Conservation (phyloP, 192 early-diverging fungal genomes). For the Kickxella alabastrina region DNA sequence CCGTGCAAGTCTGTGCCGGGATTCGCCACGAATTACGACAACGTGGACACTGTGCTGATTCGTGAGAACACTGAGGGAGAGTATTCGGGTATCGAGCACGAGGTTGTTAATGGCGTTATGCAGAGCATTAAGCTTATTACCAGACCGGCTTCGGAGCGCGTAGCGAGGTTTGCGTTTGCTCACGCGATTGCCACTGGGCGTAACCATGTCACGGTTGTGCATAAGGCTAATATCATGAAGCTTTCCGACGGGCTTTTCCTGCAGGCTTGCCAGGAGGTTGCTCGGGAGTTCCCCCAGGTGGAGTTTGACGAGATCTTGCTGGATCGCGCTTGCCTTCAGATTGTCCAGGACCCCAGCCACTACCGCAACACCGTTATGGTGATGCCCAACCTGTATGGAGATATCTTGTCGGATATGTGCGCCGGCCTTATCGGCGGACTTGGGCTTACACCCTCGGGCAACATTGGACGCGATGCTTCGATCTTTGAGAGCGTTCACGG, state of each 20-base stretch:
- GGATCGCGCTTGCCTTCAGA: constrained; percentile 92
- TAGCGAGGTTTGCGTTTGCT: constrained; percentile 91
- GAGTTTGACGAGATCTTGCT: constrained; percentile 88
- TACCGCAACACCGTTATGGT: constrained; percentile 96
- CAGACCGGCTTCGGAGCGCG: constrained; percentile 86
- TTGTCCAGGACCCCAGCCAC: constrained; percentile 89
- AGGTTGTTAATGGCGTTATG: constrained; percentile 92
- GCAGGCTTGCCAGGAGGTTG: constrained; percentile 85
- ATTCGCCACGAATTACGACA: constrained; percentile 92
- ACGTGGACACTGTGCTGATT: constrained; percentile 97
- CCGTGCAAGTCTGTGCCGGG: constrained; percentile 97
- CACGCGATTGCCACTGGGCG: constrained; percentile 87
- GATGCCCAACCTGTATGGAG: constrained; percentile 99
- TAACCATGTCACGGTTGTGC: constrained; percentile 91
- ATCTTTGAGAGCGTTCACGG: constrained; percentile 97
- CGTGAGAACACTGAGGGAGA: constrained; percentile 99
- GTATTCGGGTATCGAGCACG: constrained; percentile 99
- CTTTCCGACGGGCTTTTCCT: constrained; percentile 97
- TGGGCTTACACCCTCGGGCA: constrained; percentile 95
- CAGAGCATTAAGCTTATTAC: constrained; percentile 99
- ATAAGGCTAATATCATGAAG: constrained; percentile 98
- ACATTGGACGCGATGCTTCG: constrained; percentile 96
- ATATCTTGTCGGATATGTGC: constrained; percentile 96
- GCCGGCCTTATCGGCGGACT: constrained; percentile 98
- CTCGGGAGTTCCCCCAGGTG: constrained; percentile 86